Base-by-base conservation (phyloP, 208 protist species). In the Blechomonas ayalai region DNA sequence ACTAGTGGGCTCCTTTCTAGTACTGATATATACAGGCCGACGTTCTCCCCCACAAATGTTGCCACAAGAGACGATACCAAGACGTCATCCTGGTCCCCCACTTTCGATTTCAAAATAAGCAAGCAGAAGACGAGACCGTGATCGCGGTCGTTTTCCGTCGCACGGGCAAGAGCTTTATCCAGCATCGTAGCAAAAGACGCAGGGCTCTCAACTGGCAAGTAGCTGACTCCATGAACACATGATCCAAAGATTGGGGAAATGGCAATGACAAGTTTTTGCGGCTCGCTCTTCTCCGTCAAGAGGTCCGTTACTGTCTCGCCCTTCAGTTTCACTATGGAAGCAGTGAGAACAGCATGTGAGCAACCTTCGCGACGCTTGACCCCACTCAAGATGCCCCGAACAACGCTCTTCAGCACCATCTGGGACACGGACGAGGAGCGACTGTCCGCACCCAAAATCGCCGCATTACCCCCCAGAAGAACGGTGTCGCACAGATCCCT, bases 211-310 rank as follows among this genome's bases (percentile, higher is more conserved):
- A 86, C 58, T 34, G 52, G 52, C 10, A 58, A 42, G 42, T 73
- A 73, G 19, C 33, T 68, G 16, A 78, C 76, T 36, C 76, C 75
- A 48, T 85, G 70, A 28, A 90, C 67, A 52, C 76, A 90, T 13
- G 76, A 74, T 10, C 81, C 81, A 49, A 83, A 90, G 31, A 86
- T 73, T 32, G 81, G 81, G 23, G 81, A 90, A 29, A 90, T 78
- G 42, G 76, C 76, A 41, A 85, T 74, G 18, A 86, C 70, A 4
- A 90, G 67, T 48, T 82, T 83, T 55, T 74, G 53, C 4, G 73
- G 50, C 33, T 58, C 55, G 19, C 53, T 62, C 9, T 46, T 38
- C 25, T 55, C 60, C 23, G 37, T 34, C 18, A 90, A 59, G 7
- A 85, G 44, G 52, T 90, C 81, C 9, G 72, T 59, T 6, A 79